Evolutionary conservation across 2,329 filamentous ascomycete genomes (phyloP).

Genomic region (Sarocladium brachiariae): DNA sequence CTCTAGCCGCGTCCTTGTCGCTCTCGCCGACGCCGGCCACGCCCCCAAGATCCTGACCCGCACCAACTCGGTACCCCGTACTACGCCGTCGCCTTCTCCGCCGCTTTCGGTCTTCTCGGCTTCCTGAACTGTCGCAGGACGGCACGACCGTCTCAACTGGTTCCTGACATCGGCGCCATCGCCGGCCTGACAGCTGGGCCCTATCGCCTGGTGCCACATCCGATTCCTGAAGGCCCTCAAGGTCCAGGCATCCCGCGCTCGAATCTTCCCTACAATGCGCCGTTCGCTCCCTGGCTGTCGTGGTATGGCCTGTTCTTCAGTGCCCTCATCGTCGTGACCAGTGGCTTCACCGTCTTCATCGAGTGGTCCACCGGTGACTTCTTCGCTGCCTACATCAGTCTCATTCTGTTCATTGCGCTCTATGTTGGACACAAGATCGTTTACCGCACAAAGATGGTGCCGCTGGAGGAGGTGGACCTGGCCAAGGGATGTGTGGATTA

Average conservation of each 20-base stretch:
- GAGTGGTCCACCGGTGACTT: conserved; percentile 54
- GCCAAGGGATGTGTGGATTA: conserved; percentile 17
- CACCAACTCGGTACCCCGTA: conserved; percentile 61
- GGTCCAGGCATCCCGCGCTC: conserved; percentile 50
- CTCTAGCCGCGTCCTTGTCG: conserved; percentile 60
- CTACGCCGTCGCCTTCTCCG: conserved; percentile 45
- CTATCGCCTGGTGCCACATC: conserved; percentile 59
- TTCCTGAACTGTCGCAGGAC: conserved; percentile 58
- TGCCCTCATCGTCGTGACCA: conserved; percentile 56
- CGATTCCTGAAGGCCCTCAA: conserved; percentile 56
- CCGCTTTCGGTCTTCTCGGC: conserved; percentile 54
- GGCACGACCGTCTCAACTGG: conserved; percentile 61
- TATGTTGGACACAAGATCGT: conserved; percentile 54
- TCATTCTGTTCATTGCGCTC: conserved; percentile 56
- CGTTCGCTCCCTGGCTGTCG: conserved; percentile 56
- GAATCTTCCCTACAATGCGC: conserved; percentile 53
- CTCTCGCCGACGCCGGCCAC: conserved; percentile 56
- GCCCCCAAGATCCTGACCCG: conserved; percentile 53
- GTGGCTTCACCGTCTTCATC: conserved; percentile 64
- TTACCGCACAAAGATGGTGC: conserved; percentile 31
- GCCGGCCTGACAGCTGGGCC: conserved; percentile 63
- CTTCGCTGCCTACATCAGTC: conserved; percentile 57
- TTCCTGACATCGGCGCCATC: conserved; percentile 64
- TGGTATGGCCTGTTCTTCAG: conserved; percentile 62
- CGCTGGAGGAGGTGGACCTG: conserved; percentile 29